Percentiles rank a stretch among this genome's conserved stretches.
Conservation (phyloP, 495 filamentous ascomycete species). For the Trichoderma gamsii region DNA sequence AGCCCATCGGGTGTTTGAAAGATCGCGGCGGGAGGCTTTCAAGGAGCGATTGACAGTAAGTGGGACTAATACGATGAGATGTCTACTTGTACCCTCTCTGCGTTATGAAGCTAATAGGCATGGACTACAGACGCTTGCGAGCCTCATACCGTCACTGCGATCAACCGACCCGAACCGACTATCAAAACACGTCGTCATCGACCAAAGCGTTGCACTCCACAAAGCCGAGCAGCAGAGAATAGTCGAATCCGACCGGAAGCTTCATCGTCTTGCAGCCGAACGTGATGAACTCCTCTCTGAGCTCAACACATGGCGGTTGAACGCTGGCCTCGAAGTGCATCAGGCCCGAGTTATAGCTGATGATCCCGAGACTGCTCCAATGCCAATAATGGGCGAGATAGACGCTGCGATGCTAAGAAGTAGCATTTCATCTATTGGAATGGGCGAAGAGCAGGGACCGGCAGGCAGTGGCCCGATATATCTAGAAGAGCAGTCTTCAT, state of each 20-base stretch:
- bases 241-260: neutral
- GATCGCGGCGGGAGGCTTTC: constrained; percentile 1
- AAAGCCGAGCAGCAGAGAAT: constrained; percentile 9
- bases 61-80: too few species aligned
- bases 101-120: neutral
- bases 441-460: neutral
- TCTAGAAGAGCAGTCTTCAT: neutral
- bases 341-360: neutral
- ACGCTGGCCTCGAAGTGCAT: neutral
- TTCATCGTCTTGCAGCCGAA: neutral
- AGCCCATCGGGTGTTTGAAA: constrained; percentile 4
- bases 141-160: neutral
- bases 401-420: neutral
- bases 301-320: constrained; percentile 7
- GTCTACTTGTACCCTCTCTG: neutral
- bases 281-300: neutral
- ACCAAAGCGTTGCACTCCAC: constrained; percentile 4
- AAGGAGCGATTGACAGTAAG: constrained; percentile 6
- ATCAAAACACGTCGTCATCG: neutral
- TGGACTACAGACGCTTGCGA: neutral
- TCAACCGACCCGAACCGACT: constrained; percentile 3
- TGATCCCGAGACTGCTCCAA: neutral
- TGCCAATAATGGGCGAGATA: neutral
- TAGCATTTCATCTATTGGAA: neutral
- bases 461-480: neutral